Conservation (phyloP, 2,329 filamentous ascomycete species). For the Ceratocystis ficicola region DNA sequence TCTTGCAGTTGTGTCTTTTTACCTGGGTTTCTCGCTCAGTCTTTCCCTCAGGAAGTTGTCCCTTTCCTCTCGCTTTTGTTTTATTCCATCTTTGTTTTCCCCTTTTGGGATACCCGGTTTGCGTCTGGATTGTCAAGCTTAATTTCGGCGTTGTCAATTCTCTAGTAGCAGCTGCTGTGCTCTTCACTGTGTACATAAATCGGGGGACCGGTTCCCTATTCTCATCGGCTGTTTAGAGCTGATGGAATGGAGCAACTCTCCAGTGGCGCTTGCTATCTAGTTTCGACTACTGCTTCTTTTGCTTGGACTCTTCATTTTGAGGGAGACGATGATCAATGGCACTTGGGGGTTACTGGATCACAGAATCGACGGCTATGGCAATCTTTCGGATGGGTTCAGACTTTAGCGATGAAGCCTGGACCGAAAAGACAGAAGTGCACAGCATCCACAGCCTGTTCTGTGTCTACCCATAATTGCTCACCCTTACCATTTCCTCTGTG, state of each 20-base stretch:
- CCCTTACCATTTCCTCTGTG: slow-evolving; percentile 15
- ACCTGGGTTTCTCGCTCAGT: not conserved
- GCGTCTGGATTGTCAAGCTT: not conserved
- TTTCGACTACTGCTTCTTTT: not conserved
- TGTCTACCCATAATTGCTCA: slow-evolving; percentile 16
- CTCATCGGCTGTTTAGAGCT: not conserved
- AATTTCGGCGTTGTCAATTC: not conserved
- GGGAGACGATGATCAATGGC: not conserved
- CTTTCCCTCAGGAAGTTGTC: not conserved
- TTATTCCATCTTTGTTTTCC: not conserved
- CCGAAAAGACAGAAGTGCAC: not conserved
- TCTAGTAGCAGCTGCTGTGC: not conserved
- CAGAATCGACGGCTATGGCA: not conserved
- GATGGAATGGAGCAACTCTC: not conserved
- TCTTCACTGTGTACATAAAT: slow-evolving; percentile 2
- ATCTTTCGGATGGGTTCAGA: not conserved
- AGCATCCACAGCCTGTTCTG: slow-evolving; percentile 8
- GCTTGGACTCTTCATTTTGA: not conserved
- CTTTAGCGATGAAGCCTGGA: not conserved
- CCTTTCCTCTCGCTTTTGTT: slow-evolving; percentile 8
- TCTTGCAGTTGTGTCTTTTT: slow-evolving; percentile 7
- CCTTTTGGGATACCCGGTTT: not conserved
- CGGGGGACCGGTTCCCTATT: not conserved
- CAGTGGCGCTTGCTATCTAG: not conserved
- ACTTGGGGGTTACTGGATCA: not conserved